Evolutionary conservation across 306 rosid species (phyloP).

Genomic region (Cucumis sativus): Cucumber_9930_V3 NC_026661.2:3321501-3322000

Average conservation of each 20-base stretch:
- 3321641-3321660: neutral
- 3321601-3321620: neutral
- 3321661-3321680: neutral
- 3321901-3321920: neutral
- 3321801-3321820: neutral
- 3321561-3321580: neutral
- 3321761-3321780: neutral
- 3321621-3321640: neutral
- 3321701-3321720: neutral
- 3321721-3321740: neutral
- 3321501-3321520: too few relatives aligned
- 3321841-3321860: slow-evolving; percentile 10
- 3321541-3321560: neutral
- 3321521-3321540: too few relatives aligned
- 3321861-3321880: slow-evolving; percentile 5
- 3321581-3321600: neutral
- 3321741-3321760: too few relatives aligned
- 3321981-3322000: neutral
- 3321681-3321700: neutral
- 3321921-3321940: neutral
- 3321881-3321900: slow-evolving; percentile 3
- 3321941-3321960: neutral
- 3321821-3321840: neutral
- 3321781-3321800: neutral
- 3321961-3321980: neutral